These are phyloP conservation scores for Rauvolfia tetraphylla DNA, from an alignment of 257 asterid species.

Conservation along the genomic window DNA sequence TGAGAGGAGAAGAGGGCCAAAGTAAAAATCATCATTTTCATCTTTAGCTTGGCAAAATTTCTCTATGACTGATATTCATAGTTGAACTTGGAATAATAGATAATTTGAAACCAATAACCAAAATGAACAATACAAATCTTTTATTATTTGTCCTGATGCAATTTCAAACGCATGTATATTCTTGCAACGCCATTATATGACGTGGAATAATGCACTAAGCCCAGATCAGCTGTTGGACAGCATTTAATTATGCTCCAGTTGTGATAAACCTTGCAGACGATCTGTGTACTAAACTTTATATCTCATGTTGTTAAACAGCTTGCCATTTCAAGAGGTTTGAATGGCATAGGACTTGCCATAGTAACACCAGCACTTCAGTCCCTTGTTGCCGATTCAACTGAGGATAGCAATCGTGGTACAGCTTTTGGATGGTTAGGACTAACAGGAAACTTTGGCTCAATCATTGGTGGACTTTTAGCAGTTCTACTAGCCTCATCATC, in stretches of 20 bases:
- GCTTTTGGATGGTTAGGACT: constrained; percentile 87
- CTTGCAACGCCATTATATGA: no score
- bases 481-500: constrained; percentile 61
- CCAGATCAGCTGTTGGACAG: not conserved
- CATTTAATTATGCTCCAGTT: not conserved
- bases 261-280: not conserved
- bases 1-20: no score
- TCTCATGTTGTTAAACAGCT: constrained; percentile 34
- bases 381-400: constrained; percentile 87
- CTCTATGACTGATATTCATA: not conserved
- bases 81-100: not conserved
- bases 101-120: not conserved
- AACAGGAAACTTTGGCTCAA: constrained; percentile 67
- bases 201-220: not conserved
- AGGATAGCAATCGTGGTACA: constrained; percentile 72
- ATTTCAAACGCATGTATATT: not conserved
- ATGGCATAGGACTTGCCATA: constrained; percentile 89
- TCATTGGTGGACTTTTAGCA: constrained; percentile 63
- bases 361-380: constrained; percentile 83
- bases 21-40: not conserved
- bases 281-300: not conserved
- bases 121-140: not conserved
- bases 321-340: constrained; percentile 84
- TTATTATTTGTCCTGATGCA: no score
- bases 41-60: no score